phyloP scores from a whole-genome alignment of 2,329 filamentous ascomycete genomes.

The Corinectria fuckeliana region DNA sequence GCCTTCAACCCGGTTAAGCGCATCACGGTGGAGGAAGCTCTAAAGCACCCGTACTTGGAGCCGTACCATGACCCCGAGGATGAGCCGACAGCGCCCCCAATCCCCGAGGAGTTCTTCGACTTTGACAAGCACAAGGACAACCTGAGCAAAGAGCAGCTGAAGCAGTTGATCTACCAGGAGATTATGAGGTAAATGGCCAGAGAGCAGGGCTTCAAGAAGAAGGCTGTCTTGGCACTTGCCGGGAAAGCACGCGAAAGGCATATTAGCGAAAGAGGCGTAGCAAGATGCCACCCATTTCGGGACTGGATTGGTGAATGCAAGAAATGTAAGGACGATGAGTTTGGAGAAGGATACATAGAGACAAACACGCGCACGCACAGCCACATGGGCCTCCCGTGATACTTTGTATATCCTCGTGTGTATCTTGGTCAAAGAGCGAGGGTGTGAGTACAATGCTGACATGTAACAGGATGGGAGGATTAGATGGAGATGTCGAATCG shows the following conservation, averaged over 20 bases:
- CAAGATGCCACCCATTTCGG: slow-evolving; percentile 16
- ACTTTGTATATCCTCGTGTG: slow-evolving; percentile 18
- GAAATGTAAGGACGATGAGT: slow-evolving; percentile 20
- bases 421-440: slow-evolving; percentile 8
- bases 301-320: slow-evolving; percentile 12
- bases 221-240: neutral
- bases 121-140: slow-evolving; percentile 99
- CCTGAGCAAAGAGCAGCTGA: slow-evolving; percentile 96
- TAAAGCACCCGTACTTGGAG: slow-evolving; percentile 97
- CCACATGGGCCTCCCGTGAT: slow-evolving; percentile 12
- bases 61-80: slow-evolving; percentile 99
- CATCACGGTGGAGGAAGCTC: slow-evolving; percentile 95
- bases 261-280: slow-evolving; percentile 2
- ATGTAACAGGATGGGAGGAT: neutral
- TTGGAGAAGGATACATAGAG: slow-evolving; percentile 34
- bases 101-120: slow-evolving; percentile 99
- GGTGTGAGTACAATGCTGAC: slow-evolving; percentile 10
- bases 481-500: slow-evolving; percentile 7
- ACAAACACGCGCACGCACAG: slow-evolving; percentile 24
- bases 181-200: slow-evolving; percentile 71
- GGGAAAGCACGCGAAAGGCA: neutral
- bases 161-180: slow-evolving; percentile 96
- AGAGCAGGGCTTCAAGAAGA: neutral
- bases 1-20: slow-evolving; percentile 99
- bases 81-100: slow-evolving; percentile 94